Evolutionary conservation across 2,329 filamentous ascomycete genomes (phyloP).

Genomic region (Microcera coccophila): DNA sequence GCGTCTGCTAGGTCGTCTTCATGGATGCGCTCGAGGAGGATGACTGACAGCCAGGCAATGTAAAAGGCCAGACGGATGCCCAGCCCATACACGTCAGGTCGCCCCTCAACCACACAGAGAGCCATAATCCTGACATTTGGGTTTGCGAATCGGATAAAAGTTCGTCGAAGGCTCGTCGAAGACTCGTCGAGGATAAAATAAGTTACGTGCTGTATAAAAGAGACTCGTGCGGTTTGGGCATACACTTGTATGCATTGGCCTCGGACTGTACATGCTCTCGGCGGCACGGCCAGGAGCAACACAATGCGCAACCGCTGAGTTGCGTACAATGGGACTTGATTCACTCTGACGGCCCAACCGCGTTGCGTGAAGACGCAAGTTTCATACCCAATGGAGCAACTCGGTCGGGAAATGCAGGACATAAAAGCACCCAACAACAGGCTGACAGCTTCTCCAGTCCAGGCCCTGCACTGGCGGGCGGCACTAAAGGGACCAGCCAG

Average conservation of each 20-base stretch:
- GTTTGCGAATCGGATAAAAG: background rate
- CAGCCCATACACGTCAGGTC: constrained; percentile 33
- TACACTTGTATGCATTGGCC: constrained; percentile 21
- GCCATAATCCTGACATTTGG: background rate
- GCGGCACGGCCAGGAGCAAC: background rate
- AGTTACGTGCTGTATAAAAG: background rate
- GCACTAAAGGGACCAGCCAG: constrained; percentile 7
- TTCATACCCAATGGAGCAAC: constrained; percentile 7
- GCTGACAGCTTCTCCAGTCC: background rate
- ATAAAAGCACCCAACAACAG: constrained; percentile 3
- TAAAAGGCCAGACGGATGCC: constrained; percentile 35
- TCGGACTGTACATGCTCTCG: background rate
- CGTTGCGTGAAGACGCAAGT: constrained; percentile 1
- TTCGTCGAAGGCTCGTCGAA: background rate
- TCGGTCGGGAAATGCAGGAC: background rate
- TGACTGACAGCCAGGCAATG: constrained; percentile 34
- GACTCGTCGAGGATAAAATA: background rate
- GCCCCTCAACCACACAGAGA: constrained; percentile 25
- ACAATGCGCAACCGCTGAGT: background rate
- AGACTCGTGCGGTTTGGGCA: constrained; percentile 12
- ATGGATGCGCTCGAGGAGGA: constrained; percentile 31
- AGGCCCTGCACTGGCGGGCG: constrained; percentile 1
- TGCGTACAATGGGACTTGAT: background rate
- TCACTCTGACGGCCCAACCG: constrained; percentile 8
- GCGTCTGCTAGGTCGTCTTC: constrained; percentile 26